Conservation (phyloP, 1,284 basidiomycete genomes). For the Ustilago esculenta region DNA sequence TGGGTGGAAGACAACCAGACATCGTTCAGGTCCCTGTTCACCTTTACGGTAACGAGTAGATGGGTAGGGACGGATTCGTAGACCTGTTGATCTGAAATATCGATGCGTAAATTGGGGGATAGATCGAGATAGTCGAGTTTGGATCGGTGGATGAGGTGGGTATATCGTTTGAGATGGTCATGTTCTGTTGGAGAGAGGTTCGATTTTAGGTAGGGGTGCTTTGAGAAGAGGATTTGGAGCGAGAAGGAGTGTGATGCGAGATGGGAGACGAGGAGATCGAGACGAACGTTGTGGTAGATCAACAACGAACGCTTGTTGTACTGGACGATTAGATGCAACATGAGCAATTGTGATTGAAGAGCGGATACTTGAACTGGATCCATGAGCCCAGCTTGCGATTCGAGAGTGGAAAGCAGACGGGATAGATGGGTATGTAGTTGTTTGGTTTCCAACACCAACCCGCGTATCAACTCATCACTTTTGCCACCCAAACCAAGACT, state of each 20-base stretch:
- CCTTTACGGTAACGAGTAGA: constrained; percentile 26
- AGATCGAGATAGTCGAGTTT: constrained; percentile 26
- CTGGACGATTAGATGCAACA: constrained; percentile 85
- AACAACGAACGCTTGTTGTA: constrained; percentile 93
- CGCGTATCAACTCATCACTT: constrained; percentile 81
- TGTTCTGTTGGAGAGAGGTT: constrained; percentile 10
- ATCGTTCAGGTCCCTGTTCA: constrained; percentile 18
- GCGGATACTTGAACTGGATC: constrained; percentile 67
- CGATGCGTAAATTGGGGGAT: constrained; percentile 7
- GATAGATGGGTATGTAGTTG: constrained; percentile 74
- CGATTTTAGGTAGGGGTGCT: constrained; percentile 1
- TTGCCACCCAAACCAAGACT: too few species aligned
- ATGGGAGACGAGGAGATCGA: constrained; percentile 70
- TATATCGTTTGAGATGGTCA: constrained; percentile 19
- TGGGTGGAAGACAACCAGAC: constrained; percentile 24
- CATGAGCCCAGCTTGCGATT: constrained; percentile 27
- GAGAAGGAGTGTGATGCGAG: constrained; percentile 4
- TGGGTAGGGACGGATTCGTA: constrained; percentile 20
- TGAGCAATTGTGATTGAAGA: constrained; percentile 77
- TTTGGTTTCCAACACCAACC: constrained; percentile 88
- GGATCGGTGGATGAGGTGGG: constrained; percentile 13
- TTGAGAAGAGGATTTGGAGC: constrained; percentile 13
- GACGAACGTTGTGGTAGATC: constrained; percentile 86
- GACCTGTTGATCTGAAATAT: constrained; percentile 17
- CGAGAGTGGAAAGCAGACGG: constrained; percentile 70